Evolutionary conservation across 306 rosid species (phyloP).

Genomic region (Acacia crassicarpa): DNA sequence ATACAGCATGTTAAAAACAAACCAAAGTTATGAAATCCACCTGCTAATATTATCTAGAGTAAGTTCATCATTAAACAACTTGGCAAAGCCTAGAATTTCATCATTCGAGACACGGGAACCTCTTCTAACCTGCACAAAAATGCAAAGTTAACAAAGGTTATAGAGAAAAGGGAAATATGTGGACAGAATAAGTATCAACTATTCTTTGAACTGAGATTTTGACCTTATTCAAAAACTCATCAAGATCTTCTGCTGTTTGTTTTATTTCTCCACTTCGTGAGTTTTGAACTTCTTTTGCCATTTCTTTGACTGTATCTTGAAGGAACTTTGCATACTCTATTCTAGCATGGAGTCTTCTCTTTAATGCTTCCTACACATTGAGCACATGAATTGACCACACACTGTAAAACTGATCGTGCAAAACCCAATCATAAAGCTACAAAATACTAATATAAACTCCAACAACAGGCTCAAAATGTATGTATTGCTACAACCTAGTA

Average conservation of each 20-base stretch:
- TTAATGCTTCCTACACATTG: conserved; percentile 77
- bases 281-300: conserved; percentile 97
- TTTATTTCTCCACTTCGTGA: conserved; percentile 86
- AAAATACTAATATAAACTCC: conserved; percentile 12
- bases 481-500: background rate
- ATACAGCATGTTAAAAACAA: conserved; percentile 19
- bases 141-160: conserved; percentile 11
- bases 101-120: conserved; percentile 82
- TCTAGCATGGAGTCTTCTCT: conserved; percentile 88
- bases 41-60: conserved; percentile 97
- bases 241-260: conserved; percentile 94
- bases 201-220: conserved; percentile 25
- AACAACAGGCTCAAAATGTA: background rate
- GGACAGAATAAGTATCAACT: conserved; percentile 7
- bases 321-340: conserved; percentile 95
- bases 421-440: conserved; percentile 26
- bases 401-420: conserved; percentile 21
- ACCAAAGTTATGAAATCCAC: conserved; percentile 39
- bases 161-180: conserved; percentile 2
- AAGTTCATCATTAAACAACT: conserved; percentile 94
- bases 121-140: conserved; percentile 67
- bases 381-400: conserved; percentile 34
- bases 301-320: conserved; percentile 96
- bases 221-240: conserved; percentile 74
- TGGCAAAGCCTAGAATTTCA: conserved; percentile 94